Evolutionary conservation across 306 rosid genomes (phyloP).

Genomic region (Alnus glutinosa): DNA sequence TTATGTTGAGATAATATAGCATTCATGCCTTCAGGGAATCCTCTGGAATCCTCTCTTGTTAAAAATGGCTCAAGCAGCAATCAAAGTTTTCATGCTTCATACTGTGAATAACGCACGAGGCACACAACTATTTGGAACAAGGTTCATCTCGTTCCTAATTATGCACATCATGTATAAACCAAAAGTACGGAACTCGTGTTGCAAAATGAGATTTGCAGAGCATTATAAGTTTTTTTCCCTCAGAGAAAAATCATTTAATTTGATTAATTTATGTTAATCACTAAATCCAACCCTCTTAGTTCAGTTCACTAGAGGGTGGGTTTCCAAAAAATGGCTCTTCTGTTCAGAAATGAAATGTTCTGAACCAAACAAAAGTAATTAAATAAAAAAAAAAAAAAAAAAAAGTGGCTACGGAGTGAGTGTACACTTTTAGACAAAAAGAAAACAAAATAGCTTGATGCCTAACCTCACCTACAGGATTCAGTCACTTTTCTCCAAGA

Average conservation of each 20-base stretch:
- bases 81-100: not conserved
- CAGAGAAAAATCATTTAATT: not conserved
- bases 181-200: not conserved
- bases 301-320: not conserved
- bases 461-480: too few relatives aligned
- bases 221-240: not conserved
- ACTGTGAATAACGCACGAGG: not conserved
- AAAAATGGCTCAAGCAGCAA: not conserved
- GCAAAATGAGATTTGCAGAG: not conserved
- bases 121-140: not conserved
- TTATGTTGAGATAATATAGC: not conserved
- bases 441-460: too few relatives aligned
- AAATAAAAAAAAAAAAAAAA: not conserved
- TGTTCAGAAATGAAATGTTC: not conserved
- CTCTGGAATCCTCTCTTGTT: not conserved
- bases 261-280: not conserved
- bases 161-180: not conserved
- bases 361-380: not conserved
- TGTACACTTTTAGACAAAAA: too few relatives aligned
- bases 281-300: not conserved
- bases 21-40: not conserved
- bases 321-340: not conserved
- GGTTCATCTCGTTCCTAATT: not conserved
- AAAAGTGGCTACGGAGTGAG: not conserved
- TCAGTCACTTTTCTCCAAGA: conserved; percentile 5